A percentile compares a stretch with the other conserved stretches of the same genome.
Evolutionary conservation across 208 protist species (phyloP).

Genomic region (Leishmania mexicana): DNA sequence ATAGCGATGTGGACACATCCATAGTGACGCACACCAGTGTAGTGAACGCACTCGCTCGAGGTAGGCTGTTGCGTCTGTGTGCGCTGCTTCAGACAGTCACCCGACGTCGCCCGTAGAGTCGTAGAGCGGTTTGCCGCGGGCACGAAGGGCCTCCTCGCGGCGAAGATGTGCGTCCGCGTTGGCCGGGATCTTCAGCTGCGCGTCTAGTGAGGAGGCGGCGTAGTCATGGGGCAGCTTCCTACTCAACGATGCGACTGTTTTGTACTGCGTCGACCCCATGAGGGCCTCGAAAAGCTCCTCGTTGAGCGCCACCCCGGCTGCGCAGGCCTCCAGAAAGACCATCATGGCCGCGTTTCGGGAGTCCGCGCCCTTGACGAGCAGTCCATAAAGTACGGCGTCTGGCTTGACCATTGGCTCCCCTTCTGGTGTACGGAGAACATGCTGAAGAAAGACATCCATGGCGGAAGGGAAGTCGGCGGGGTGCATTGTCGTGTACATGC

Average conservation of each 20-base stretch:
- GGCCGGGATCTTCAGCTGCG: conserved; percentile 73
- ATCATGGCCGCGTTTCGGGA: conserved; percentile 85
- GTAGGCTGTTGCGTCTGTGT: background rate
- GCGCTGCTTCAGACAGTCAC: background rate
- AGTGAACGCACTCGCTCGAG: background rate
- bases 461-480: conserved; percentile 73
- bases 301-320: conserved; percentile 60
- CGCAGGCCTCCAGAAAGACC: conserved; percentile 85
- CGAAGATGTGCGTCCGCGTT: conserved; percentile 84
- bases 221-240: conserved; percentile 83
- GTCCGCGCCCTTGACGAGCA: conserved; percentile 73
- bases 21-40: background rate
- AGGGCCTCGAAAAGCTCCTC: conserved; percentile 73
- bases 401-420: conserved; percentile 50
- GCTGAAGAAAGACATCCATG: conserved; percentile 64
- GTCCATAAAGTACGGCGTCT: conserved; percentile 59
- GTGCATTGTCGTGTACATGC: conserved; percentile 82
- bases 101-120: conserved; percentile 78
- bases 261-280: conserved; percentile 43
- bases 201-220: conserved; percentile 64
- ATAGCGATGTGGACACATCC: background rate
- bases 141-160: conserved; percentile 75
- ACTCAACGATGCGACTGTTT: conserved; percentile 56
- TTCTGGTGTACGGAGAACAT: conserved; percentile 60
- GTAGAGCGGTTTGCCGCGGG: conserved; percentile 69